Base-by-base conservation (phyloP, 331 rosid species). In the Erythrophleum ivorense region DNA sequence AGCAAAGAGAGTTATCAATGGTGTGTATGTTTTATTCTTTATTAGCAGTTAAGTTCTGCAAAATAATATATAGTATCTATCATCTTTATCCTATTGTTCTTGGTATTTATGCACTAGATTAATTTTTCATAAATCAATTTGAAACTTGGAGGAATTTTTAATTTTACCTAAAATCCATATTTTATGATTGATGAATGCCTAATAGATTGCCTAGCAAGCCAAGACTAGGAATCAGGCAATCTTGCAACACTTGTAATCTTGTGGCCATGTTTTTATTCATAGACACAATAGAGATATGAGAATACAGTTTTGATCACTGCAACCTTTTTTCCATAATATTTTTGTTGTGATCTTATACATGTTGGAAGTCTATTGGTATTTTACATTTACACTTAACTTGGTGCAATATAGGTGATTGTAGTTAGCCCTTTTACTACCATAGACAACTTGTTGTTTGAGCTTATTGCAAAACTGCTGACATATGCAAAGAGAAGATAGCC, bases 351-450 rank as follows among this genome's bases (percentile, higher is more conserved):
- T 43, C 41, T 52, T 52, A 15, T 78, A 43, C 66, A 52, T 24
- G 31, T 31, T n/a, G 9, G 43, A 57, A 60, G 64, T 24, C 29
- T 24, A 77, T 70, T 71, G 8, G 73, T 83, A 43, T 50, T 64
- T 54, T 67, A 14, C 69, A 73, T 71, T 84, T 73, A 57, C 76
- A 21, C 58, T 24, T 45, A 43, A 24, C 79, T 78, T 75, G 60
- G 73, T 77, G 73, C 75, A 67, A 81, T 19, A 86, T 90, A 96
- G 99, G 86, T 96, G 72, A 88, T 96, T 68, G 98, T 97, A 24
- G 93, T 97, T 2, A 98, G 99, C 77, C 99, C 98, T 66, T 93
- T 92, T 86, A 91, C 98, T 48, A 92, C 99, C 29, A 83, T 88
- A 67, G 99, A 92, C 89, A 96, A 96, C 86, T 85, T 96, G 79